A percentile compares a stretch with the other conserved stretches of the same genome.
Conservation (phyloP, 129 eudicot species). For the Artemisia argyi region DNA sequence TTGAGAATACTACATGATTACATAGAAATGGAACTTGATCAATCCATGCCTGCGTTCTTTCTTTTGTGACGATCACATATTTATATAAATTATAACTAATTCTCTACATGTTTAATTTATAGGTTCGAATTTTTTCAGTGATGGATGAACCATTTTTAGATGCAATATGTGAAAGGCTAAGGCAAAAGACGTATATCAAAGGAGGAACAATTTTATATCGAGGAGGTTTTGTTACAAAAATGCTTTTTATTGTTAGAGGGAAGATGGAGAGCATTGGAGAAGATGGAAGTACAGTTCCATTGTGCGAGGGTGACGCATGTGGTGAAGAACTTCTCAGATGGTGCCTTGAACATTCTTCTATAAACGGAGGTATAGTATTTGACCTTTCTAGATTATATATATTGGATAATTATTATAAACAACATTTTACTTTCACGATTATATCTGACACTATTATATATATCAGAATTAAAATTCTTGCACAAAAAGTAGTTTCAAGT, state of each 20-base stretch:
- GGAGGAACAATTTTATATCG: constrained; percentile 57
- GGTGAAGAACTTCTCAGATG: constrained; percentile 92
- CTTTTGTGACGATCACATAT: no score
- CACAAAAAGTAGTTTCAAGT: not conserved
- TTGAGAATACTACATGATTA: no score
- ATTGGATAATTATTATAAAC: not conserved
- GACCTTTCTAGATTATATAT: not conserved
- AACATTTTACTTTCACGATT: no score
- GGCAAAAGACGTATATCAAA: constrained; percentile 64
- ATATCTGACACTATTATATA: no score
- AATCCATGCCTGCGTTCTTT: no score
- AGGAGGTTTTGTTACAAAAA: constrained; percentile 60
- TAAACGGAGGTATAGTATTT: constrained; percentile 44
- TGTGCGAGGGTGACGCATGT: constrained; percentile 71
- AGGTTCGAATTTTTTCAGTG: constrained; percentile 63
- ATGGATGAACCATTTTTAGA: constrained; percentile 76
- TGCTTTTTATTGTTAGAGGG: constrained; percentile 82
- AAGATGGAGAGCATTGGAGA: constrained; percentile 63
- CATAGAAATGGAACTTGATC: no score
- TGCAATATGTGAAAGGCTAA: constrained; percentile 68
- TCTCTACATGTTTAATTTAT: constrained; percentile 12
- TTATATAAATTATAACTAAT: not conserved
- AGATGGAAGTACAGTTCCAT: constrained; percentile 41
- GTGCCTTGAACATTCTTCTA: constrained; percentile 78
- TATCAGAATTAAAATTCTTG: no score